Base-by-base conservation (phyloP, 257 asterid genomes). In the Forsythia viridissima region DNA sequence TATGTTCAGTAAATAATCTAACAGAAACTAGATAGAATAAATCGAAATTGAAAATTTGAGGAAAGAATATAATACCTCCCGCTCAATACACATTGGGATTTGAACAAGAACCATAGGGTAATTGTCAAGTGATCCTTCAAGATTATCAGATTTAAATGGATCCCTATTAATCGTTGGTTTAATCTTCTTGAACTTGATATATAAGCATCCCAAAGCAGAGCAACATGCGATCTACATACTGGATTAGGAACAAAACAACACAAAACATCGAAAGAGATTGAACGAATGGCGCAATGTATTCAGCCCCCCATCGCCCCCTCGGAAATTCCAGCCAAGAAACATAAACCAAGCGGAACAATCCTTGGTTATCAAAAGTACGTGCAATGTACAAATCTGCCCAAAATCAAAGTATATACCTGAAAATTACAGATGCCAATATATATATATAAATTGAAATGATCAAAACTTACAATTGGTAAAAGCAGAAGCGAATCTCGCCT, bases 91-190 rank as follows among this genome's bases (percentile, higher is more conserved):
- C 96, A 91, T 91, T 48, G 96, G 96, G 81, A 89, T 88, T 84
- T 91, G 96, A 74, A 91, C 96, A 75, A 91, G 92, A 84, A 91
- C 94, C 93, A 88, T 88, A 6, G 94, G 96, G 69, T 83, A 88
- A 21, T 65, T 41, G 30, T 69, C 41, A 37, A 21, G 63, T 12
- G 77, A 69, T 40, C 85, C 85, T 75, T 88, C 90, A 6, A 79
- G 43, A 80, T 87, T 88, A 81, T 84, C 86, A 4, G 52, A 48
- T n/a, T 18, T 80, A 71, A 85, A 86, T 0, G 89, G 85, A 48
- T 82, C 84, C 6, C 85, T 87, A 36, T 70, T 81, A 46, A 89
- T 41, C 57, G 72, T 66, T 37, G 96, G 94, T 78, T 80, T 84
- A 82, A 91, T 88, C 75, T 87, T 89, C 91, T 63, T 89, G 68